Percentiles rank a stretch among this genome's conserved stretches.
These are phyloP conservation scores for barrel medic (Medicago truncatula) DNA, from an alignment of 306 rosid species.

Conservation along the genomic window MtrunA17r5.0-ANR NC_053049.1:5968001-5968500, in stretches of 20 bases:
- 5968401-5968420: slow-evolving; percentile 31
- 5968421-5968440: slow-evolving; percentile 43
- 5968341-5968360: slow-evolving; percentile 29
- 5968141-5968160: slow-evolving; percentile 37
- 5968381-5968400: not conserved
- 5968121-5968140: slow-evolving; percentile 49
- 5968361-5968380: slow-evolving; percentile 30
- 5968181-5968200: slow-evolving; percentile 44
- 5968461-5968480: slow-evolving; percentile 41
- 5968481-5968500: slow-evolving; percentile 44
- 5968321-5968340: slow-evolving; percentile 40
- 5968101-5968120: slow-evolving; percentile 39
- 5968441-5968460: slow-evolving; percentile 46
- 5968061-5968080: not conserved
- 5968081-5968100: slow-evolving; percentile 46
- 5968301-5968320: slow-evolving; percentile 47
- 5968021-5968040: slow-evolving; percentile 14
- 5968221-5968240: slow-evolving; percentile 37
- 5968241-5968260: slow-evolving; percentile 50
- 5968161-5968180: slow-evolving; percentile 58
- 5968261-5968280: slow-evolving; percentile 49
- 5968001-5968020: slow-evolving; percentile 4
- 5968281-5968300: slow-evolving; percentile 45
- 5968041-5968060: slow-evolving; percentile 22
- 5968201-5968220: slow-evolving; percentile 41